phyloP scores from a whole-genome alignment of 2,329 filamentous ascomycete genomes.

The Diaporthe aspalathi region DNA sequence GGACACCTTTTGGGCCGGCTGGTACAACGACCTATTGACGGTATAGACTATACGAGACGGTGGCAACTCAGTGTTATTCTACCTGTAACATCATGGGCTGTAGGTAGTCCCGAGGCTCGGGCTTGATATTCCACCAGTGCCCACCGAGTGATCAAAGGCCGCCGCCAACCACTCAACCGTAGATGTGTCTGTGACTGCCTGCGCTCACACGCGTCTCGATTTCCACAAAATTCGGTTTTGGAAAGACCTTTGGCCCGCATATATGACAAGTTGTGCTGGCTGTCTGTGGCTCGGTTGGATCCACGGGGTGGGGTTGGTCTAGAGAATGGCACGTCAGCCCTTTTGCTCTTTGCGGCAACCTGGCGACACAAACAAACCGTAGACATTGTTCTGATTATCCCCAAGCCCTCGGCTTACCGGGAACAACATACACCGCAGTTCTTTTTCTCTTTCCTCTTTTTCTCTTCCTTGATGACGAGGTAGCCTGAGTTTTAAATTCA shows the following conservation, averaged over 20 bases:
- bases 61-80: neutral
- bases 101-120: neutral
- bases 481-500: neutral
- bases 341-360: conserved; percentile 21
- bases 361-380: conserved; percentile 11
- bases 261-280: too few species aligned
- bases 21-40: conserved; percentile 8
- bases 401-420: neutral
- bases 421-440: neutral
- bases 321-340: conserved; percentile 26
- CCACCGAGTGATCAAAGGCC: neutral
- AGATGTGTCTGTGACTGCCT: neutral
- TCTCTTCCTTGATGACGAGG: neutral
- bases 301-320: conserved; percentile 30
- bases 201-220: neutral
- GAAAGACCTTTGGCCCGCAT: too few species aligned
- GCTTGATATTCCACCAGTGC: neutral
- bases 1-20: conserved; percentile 5
- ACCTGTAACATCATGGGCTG: neutral
- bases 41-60: conserved; percentile 26
- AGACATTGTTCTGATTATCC: conserved; percentile 9
- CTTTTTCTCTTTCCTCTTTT: neutral
- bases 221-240: neutral
- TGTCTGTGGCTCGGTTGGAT: conserved; percentile 16
- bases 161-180: neutral